These are phyloP conservation scores for Pyrrhoderma noxium DNA, from an alignment of 1,284 basidiomycete species.

Conservation along the genomic window DNA sequence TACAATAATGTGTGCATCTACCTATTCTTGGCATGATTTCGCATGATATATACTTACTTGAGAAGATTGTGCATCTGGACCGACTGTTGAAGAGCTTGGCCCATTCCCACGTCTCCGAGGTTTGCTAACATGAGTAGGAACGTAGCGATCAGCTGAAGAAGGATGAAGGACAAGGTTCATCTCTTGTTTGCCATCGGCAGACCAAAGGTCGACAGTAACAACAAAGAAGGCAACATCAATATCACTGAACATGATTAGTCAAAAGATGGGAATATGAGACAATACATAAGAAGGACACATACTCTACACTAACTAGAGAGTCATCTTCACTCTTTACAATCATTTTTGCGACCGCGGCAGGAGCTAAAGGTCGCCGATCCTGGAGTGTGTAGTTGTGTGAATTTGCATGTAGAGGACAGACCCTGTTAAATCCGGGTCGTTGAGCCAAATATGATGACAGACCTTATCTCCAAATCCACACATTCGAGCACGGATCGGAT, in stretches of 20 bases:
- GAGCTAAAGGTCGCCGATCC: slow-evolving; percentile 87
- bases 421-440: too few relatives aligned
- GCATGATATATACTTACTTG: slow-evolving; percentile 9
- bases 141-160: slow-evolving; percentile 65
- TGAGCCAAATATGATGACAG: slow-evolving; percentile 17
- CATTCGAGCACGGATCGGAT: slow-evolving; percentile 84
- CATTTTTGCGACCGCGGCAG: slow-evolving; percentile 82
- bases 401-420: too few relatives aligned
- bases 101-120: slow-evolving; percentile 37
- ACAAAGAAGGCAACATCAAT: slow-evolving; percentile 82
- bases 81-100: not conserved
- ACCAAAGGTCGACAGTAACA: slow-evolving; percentile 85
- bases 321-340: slow-evolving; percentile 62
- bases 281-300: slow-evolving; percentile 20
- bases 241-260: slow-evolving; percentile 44
- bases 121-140: slow-evolving; percentile 48
- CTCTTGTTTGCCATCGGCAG: slow-evolving; percentile 68
- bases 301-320: slow-evolving; percentile 70
- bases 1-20: not conserved
- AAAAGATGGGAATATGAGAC: slow-evolving; percentile 20
- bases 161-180: slow-evolving; percentile 85
- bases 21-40: not conserved
- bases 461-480: slow-evolving; percentile 95
- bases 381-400: too few relatives aligned
- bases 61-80: slow-evolving; percentile 9